Evolutionary conservation across 805 yeast species (phyloP).

Genomic region (Wickerhamiella sergipiensis): DNA sequence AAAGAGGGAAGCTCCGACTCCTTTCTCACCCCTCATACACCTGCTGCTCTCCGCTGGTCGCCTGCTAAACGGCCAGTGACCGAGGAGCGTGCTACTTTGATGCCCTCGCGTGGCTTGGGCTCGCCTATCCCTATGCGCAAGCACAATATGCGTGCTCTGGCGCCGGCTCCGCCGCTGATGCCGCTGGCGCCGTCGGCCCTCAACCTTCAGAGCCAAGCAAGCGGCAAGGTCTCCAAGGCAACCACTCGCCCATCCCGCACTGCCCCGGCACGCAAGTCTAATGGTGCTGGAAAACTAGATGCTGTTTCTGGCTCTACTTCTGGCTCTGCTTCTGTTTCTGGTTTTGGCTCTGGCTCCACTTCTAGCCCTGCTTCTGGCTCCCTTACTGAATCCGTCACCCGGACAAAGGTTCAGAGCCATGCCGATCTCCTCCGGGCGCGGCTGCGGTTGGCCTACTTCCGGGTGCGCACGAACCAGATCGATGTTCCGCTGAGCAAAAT

Average conservation of each 20-base stretch:
- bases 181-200: background rate
- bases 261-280: background rate
- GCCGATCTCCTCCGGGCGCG: constrained; percentile 21
- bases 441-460: constrained; percentile 24
- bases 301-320: too few species aligned
- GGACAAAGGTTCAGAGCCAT: constrained; percentile 4
- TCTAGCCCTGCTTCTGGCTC: too few species aligned
- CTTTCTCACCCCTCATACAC: background rate
- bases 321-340: too few species aligned
- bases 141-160: background rate
- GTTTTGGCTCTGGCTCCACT: too few species aligned
- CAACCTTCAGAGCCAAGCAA: background rate
- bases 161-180: background rate
- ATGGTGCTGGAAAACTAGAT: too few species aligned
- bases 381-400: background rate
- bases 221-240: background rate
- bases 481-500: constrained; percentile 19
- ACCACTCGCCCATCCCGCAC: background rate
- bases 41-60: constrained; percentile 1
- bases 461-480: constrained; percentile 23
- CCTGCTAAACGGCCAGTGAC: constrained; percentile 4
- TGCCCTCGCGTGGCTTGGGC: background rate
- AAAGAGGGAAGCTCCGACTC: background rate
- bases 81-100: background rate
- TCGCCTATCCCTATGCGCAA: background rate